phyloP scores from a whole-genome alignment of 179 eudicot genomes.

The Beta lomatogona region DNA sequence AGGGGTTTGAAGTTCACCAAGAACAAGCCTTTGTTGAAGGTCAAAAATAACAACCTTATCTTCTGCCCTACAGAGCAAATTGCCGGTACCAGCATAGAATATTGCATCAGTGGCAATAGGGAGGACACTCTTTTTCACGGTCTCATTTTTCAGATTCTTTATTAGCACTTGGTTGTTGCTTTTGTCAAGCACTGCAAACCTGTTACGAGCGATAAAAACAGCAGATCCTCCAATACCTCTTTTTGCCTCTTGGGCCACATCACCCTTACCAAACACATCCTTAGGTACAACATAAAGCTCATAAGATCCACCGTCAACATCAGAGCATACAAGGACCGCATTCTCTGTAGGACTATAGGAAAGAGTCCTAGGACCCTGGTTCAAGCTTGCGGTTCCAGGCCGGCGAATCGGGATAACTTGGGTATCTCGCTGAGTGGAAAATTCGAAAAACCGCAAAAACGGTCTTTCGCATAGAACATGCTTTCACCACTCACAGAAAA shows the following conservation, averaged over 20 bases:
- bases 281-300: constrained; percentile 72
- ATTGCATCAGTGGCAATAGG: constrained; percentile 52
- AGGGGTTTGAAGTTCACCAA: constrained; percentile 52
- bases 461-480: constrained; percentile 85
- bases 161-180: constrained; percentile 46
- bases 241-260: constrained; percentile 49
- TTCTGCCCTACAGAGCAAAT: constrained; percentile 49
- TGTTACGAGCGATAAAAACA: constrained; percentile 56
- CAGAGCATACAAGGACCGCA: constrained; percentile 89
- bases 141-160: constrained; percentile 50
- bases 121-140: constrained; percentile 42
- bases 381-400: constrained; percentile 80
- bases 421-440: constrained; percentile 73
- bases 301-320: constrained; percentile 91
- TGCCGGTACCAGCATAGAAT: constrained; percentile 59
- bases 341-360: constrained; percentile 94
- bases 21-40: constrained; percentile 47
- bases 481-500: constrained; percentile 84
- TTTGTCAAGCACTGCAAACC: constrained; percentile 60
- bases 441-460: constrained; percentile 82
- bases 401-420: constrained; percentile 85
- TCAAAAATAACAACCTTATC: constrained; percentile 50
- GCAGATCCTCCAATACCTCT: constrained; percentile 55
- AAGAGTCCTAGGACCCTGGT: constrained; percentile 85
- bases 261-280: constrained; percentile 44